Percentiles rank a stretch among this genome's conserved stretches.
Conservation (phyloP, 352 stramenopile species). For the Phytophthora cryptogea region DNA sequence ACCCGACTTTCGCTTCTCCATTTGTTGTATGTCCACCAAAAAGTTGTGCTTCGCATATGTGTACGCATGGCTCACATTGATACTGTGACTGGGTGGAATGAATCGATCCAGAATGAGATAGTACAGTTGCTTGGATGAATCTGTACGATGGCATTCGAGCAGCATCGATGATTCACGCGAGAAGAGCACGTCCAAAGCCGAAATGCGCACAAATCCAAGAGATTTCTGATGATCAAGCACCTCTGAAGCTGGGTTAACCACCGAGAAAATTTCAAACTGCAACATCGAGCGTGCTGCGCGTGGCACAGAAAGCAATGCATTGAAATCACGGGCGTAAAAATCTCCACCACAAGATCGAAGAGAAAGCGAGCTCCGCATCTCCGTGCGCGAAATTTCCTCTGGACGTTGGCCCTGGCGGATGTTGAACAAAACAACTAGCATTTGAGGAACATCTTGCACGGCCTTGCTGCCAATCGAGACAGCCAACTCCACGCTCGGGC, state of each 20-base stretch:
- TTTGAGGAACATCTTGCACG: constrained; percentile 65
- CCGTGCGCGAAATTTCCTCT: constrained; percentile 73
- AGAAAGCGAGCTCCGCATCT: constrained; percentile 73
- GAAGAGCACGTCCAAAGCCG: constrained; percentile 71
- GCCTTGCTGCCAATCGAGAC: constrained; percentile 79
- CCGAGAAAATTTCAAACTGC: constrained; percentile 80
- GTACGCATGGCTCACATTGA: constrained; percentile 78
- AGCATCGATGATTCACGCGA: constrained; percentile 78
- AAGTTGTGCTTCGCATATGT: constrained; percentile 85
- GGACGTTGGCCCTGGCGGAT: constrained; percentile 52
- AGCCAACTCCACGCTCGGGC: constrained; percentile 67
- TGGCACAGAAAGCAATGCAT: constrained; percentile 68
- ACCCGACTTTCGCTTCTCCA: constrained; percentile 52
- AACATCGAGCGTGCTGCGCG: constrained; percentile 65
- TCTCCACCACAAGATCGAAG: constrained; percentile 73
- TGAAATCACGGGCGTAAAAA: constrained; percentile 83
- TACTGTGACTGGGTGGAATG: constrained; percentile 51
- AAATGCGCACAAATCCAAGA: constrained; percentile 78
- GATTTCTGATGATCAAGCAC: constrained; percentile 60
- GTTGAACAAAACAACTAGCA: constrained; percentile 73
- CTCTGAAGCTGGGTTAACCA: constrained; percentile 65
- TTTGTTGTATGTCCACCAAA: constrained; percentile 66
- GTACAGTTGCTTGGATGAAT: constrained; percentile 55
- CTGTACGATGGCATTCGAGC: constrained; percentile 58
- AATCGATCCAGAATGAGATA: constrained; percentile 85